Conservation (phyloP, 768 basidiomycete genomes). For the Mycena belliarum region DNA sequence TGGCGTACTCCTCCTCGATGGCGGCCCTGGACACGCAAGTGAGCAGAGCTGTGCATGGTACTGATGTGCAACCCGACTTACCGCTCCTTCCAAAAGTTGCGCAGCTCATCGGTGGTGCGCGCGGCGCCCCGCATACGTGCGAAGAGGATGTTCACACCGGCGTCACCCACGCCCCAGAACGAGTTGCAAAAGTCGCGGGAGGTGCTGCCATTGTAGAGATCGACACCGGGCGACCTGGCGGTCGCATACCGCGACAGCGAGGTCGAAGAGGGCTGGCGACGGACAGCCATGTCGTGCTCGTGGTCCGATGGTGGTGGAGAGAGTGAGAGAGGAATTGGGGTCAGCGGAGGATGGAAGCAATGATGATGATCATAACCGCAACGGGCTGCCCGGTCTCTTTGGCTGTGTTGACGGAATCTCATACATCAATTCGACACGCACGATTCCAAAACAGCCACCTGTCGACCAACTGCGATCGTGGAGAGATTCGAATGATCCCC, state of each 20-base stretch:
- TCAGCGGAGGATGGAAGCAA: not conserved
- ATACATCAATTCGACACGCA: not conserved
- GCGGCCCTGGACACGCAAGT: conserved; percentile 53
- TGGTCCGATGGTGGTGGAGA: not conserved
- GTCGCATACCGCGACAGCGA: conserved; percentile 23
- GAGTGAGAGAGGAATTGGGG: not conserved
- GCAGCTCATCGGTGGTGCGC: conserved; percentile 87
- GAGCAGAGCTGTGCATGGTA: not conserved
- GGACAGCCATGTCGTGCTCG: conserved; percentile 16
- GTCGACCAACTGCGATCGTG: too few relatives aligned
- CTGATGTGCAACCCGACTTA: conserved; percentile 40
- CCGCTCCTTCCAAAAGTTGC: conserved; percentile 93
- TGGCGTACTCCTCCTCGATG: conserved; percentile 97
- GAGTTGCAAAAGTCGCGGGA: conserved; percentile 93
- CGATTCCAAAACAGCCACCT: not conserved
- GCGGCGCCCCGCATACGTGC: conserved; percentile 85
- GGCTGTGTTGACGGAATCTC: conserved; percentile 15
- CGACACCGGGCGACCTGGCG: conserved; percentile 24
- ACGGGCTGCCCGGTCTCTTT: not conserved
- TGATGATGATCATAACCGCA: not conserved
- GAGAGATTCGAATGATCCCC: too few relatives aligned
- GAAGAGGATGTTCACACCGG: conserved; percentile 88
- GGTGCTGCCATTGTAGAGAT: conserved; percentile 23
- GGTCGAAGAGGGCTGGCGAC: conserved; percentile 22
- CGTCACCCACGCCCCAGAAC: conserved; percentile 90